Conservation (phyloP, 805 yeast species). For the Lipomyces starkeyi region DNA sequence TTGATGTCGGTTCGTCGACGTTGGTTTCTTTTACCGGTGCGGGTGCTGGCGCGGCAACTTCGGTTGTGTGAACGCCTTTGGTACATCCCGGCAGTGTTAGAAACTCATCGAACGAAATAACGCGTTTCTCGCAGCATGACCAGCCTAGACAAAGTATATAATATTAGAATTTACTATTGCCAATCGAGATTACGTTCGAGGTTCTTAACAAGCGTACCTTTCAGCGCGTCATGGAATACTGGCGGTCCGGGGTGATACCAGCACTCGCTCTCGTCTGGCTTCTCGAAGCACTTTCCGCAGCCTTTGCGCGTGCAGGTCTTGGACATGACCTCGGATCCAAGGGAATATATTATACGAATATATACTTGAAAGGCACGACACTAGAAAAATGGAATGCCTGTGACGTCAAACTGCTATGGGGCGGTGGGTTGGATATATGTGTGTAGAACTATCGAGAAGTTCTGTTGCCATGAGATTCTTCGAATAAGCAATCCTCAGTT, state of each 20-base stretch:
- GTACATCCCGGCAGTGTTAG: constrained; percentile 40
- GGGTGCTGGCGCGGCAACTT: constrained; percentile 29
- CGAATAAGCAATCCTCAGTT: constrained; percentile 4
- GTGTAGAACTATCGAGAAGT: not conserved
- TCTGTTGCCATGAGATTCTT: not conserved
- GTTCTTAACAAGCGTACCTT: constrained; percentile 22
- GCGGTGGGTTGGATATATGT: not conserved
- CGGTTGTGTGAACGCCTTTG: constrained; percentile 37
- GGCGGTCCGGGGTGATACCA: constrained; percentile 41
- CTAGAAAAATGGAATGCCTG: not conserved
- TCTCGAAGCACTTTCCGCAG: constrained; percentile 31
- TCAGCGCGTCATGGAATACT: constrained; percentile 41
- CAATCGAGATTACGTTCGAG: not conserved
- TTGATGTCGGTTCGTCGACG: constrained; percentile 18
- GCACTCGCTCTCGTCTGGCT: constrained; percentile 33
- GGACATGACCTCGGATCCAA: constrained; percentile 28
- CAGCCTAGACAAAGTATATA: constrained; percentile 32
- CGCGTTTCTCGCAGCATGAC: constrained; percentile 41
- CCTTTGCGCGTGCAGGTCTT: constrained; percentile 34
- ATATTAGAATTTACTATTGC: not conserved
- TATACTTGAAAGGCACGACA: not conserved
- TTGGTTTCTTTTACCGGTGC: constrained; percentile 10
- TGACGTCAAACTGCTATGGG: not conserved
- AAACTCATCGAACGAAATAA: constrained; percentile 40
- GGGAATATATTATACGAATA: too few species aligned